Conservation (phyloP, 768 basidiomycete species). For the Rhodotorula toruloides region DNA sequence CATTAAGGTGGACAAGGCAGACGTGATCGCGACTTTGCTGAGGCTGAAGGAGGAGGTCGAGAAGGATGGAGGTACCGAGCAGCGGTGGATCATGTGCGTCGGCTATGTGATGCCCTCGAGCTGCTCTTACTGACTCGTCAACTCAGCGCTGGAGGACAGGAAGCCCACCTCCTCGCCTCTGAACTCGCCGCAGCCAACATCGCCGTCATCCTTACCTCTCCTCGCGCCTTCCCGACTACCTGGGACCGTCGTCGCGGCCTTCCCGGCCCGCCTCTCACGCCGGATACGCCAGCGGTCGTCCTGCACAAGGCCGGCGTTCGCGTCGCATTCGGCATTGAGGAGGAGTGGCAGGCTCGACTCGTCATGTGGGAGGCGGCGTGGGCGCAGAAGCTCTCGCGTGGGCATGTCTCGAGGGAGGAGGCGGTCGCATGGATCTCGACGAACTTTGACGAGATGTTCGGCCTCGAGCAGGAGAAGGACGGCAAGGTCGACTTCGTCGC, state of each 20-base stretch:
- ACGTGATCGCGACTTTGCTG: constrained; percentile 64
- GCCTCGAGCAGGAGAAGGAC: constrained; percentile 41
- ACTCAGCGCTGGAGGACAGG: constrained; percentile 52
- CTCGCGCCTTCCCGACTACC: constrained; percentile 41
- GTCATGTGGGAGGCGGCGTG: constrained; percentile 75
- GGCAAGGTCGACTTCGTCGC: constrained; percentile 20
- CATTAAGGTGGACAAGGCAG: constrained; percentile 60
- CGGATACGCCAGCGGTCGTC: constrained; percentile 57
- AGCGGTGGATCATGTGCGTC: constrained; percentile 53
- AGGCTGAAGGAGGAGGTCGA: constrained; percentile 63
- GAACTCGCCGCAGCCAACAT: constrained; percentile 63
- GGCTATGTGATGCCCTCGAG: background rate
- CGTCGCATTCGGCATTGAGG: constrained; percentile 62
- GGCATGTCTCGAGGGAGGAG: constrained; percentile 50
- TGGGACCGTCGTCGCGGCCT: constrained; percentile 36
- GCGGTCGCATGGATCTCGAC: constrained; percentile 57
- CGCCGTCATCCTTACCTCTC: constrained; percentile 61
- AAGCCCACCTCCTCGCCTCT: constrained; percentile 67
- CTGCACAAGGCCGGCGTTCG: constrained; percentile 66
- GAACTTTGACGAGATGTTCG: constrained; percentile 58
- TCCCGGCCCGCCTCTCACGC: constrained; percentile 69
- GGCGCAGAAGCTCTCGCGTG: constrained; percentile 51
- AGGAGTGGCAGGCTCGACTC: constrained; percentile 68
- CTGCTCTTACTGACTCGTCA: background rate
- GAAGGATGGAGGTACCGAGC: constrained; percentile 46